Conservation (phyloP, 208 protist species). For the Tritrichomonas foetus region DNA sequence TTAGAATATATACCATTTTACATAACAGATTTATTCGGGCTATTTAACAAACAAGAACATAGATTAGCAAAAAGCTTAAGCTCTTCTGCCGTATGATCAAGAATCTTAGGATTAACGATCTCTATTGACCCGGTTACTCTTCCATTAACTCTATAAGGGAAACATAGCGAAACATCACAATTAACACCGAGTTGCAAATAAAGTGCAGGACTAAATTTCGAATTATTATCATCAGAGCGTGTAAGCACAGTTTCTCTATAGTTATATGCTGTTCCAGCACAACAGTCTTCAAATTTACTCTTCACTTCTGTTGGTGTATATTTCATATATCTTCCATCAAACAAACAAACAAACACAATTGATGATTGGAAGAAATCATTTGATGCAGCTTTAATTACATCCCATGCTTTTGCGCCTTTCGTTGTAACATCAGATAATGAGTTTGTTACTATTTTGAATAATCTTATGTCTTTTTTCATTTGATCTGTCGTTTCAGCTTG, state of each 20-base stretch:
- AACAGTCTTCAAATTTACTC: constrained; percentile 14
- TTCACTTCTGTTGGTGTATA: background rate
- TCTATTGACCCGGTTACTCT: background rate
- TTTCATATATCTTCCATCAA: constrained; percentile 38
- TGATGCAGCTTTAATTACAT: background rate
- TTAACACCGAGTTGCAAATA: background rate
- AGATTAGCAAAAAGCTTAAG: no score
- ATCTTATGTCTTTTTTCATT: background rate
- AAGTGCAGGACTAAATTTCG: background rate
- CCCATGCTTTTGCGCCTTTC: background rate
- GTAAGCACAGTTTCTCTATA: background rate
- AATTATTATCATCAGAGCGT: background rate
- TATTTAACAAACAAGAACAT: no score
- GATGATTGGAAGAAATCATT: background rate
- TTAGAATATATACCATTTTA: no score
- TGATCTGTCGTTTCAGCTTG: background rate
- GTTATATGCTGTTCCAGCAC: background rate
- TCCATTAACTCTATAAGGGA: constrained; percentile 10
- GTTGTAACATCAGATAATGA: background rate
- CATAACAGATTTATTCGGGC: no score
- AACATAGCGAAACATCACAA: background rate
- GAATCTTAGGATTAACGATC: background rate
- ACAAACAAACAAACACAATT: background rate
- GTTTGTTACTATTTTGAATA: background rate
- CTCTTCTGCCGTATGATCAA: no score